Conservation (phyloP, 2,329 filamentous ascomycete genomes). For the Dothistroma septosporum region DNA sequence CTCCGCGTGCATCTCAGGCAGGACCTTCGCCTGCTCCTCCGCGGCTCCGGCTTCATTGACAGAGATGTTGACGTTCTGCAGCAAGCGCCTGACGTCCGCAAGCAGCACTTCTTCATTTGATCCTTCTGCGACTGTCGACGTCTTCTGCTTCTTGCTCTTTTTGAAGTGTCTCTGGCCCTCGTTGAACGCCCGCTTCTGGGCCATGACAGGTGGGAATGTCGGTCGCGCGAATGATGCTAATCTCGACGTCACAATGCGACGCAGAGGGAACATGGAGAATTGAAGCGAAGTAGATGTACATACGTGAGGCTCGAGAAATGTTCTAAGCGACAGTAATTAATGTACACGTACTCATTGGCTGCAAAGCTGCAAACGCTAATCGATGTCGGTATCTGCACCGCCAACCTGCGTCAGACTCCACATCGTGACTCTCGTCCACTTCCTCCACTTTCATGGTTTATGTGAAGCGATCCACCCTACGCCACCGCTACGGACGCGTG, state of each 20-base stretch:
- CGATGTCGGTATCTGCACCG: not conserved
- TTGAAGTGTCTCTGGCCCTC: slow-evolving; percentile 38
- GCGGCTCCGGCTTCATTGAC: slow-evolving; percentile 22
- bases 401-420: not conserved
- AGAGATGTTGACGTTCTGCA: slow-evolving; percentile 33
- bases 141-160: slow-evolving; percentile 49
- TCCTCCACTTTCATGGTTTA: not conserved
- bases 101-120: slow-evolving; percentile 49
- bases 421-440: not conserved
- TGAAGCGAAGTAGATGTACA: not conserved
- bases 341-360: not conserved
- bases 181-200: slow-evolving; percentile 37
- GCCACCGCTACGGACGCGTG: not conserved
- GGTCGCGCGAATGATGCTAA: not conserved
- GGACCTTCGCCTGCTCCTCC: slow-evolving; percentile 12
- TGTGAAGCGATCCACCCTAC: not conserved
- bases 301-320: not conserved
- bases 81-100: slow-evolving; percentile 42
- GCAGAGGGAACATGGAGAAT: not conserved
- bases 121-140: slow-evolving; percentile 40
- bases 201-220: slow-evolving; percentile 20
- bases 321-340: not conserved
- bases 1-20: slow-evolving; percentile 65
- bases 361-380: not conserved
- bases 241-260: not conserved